Evolutionary conservation across 2,329 filamentous ascomycete genomes (phyloP).

Genomic region (Phoma sp.): DNA sequence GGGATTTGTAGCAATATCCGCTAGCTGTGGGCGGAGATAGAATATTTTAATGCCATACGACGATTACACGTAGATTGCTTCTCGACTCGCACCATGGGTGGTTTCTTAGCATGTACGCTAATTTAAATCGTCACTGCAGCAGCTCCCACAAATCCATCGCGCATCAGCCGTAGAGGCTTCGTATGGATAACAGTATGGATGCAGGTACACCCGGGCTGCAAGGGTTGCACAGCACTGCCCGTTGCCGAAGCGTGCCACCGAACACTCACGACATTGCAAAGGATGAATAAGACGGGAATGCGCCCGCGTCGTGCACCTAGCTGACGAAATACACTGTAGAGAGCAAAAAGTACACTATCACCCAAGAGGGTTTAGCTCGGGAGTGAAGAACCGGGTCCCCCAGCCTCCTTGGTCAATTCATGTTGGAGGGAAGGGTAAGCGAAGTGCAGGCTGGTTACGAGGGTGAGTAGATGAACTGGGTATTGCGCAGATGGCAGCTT

Average conservation of each 20-base stretch:
- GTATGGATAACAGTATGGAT: background rate
- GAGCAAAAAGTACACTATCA: background rate
- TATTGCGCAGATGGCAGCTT: background rate
- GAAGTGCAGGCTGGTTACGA: no score
- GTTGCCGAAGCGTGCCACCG: constrained; percentile 2
- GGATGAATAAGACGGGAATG: background rate
- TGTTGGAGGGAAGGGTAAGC: no score
- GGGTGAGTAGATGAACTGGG: background rate
- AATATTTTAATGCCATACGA: constrained; percentile 41
- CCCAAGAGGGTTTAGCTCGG: background rate
- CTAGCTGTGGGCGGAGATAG: constrained; percentile 38
- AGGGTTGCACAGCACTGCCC: constrained; percentile 10
- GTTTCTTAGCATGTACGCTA: background rate
- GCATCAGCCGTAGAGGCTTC: background rate
- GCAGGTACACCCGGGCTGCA: constrained; percentile 13
- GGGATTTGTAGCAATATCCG: constrained; percentile 43
- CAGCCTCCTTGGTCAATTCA: no score
- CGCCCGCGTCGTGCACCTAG: background rate
- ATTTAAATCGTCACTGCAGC: background rate
- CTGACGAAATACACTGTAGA: background rate
- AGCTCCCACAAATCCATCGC: background rate
- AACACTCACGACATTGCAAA: constrained; percentile 9
- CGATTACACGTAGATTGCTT: constrained; percentile 13
- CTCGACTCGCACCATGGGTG: background rate
- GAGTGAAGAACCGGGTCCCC: background rate